Percentiles rank a stretch among this genome's conserved stretches.
Evolutionary conservation across 257 asterid species (phyloP).

Genomic region (Solanum sitiens): DNA sequence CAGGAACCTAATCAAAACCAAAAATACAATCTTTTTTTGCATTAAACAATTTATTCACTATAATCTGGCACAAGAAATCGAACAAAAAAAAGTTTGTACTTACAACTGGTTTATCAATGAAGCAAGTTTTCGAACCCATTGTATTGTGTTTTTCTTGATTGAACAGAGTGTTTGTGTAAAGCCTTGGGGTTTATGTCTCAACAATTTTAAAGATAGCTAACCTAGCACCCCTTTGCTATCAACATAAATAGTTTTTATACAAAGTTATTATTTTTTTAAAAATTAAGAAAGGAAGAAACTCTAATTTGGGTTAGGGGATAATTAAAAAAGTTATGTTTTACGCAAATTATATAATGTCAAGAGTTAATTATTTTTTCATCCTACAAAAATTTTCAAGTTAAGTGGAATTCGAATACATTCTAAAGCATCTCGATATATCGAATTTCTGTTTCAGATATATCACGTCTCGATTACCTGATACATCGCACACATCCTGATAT

Average conservation of each 20-base stretch:
- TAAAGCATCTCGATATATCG: background rate
- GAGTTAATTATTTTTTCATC: too few relatives aligned
- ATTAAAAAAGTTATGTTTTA: too few relatives aligned
- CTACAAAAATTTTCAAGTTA: too few relatives aligned
- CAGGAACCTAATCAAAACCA: constrained; percentile 47
- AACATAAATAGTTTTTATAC: background rate
- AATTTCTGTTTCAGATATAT: too few relatives aligned
- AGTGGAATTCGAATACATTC: fast-evolving
- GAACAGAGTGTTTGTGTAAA: background rate
- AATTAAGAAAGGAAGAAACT: background rate
- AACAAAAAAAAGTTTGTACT: background rate
- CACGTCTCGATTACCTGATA: background rate
- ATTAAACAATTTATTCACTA: background rate
- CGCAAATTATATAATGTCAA: too few relatives aligned
- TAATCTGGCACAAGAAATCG: background rate
- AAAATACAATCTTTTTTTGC: background rate
- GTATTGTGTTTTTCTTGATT: background rate
- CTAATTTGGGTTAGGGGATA: background rate
- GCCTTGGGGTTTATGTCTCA: background rate
- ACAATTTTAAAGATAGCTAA: background rate
- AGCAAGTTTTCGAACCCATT: constrained; percentile 38
- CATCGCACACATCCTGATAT: too few relatives aligned
- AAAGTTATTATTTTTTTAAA: too few relatives aligned
- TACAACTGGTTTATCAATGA: constrained; percentile 52
- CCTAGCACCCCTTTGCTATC: background rate